Evolutionary conservation across 2,329 filamentous ascomycete genomes (phyloP).

Genomic region (Colletotrichum orchidophilum): DNA sequence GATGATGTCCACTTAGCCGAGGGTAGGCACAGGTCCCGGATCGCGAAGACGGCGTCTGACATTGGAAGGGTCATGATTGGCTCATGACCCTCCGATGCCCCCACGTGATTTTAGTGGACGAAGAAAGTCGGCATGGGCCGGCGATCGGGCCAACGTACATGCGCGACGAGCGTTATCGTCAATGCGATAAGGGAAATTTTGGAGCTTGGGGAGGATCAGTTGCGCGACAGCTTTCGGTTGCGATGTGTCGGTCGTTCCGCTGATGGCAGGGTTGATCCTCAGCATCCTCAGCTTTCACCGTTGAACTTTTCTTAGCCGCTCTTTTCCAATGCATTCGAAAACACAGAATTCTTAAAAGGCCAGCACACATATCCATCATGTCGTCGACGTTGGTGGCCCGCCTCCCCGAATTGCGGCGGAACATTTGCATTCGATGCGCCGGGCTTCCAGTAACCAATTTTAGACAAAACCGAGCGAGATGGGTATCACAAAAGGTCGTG

Average conservation of each 20-base stretch:
- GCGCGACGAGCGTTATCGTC: conserved; percentile 5
- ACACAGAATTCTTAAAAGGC: no score
- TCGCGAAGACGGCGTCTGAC: conserved; percentile 35
- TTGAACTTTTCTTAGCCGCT: not conserved
- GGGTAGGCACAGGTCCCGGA: conserved; percentile 43
- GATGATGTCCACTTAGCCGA: conserved; percentile 55
- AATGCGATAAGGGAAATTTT: conserved; percentile 32
- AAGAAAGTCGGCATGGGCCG: not conserved
- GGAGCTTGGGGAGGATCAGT: conserved; percentile 6
- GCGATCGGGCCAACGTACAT: conserved; percentile 16
- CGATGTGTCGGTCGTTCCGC: conserved; percentile 3
- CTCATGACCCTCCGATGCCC: conserved; percentile 25
- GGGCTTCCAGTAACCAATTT: conserved; percentile 9
- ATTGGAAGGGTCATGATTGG: conserved; percentile 58
- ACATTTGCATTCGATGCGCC: conserved; percentile 30
- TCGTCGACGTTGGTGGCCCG: conserved; percentile 27
- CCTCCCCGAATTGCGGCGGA: conserved; percentile 20
- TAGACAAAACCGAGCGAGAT: conserved; percentile 43
- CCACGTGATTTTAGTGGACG: conserved; percentile 29
- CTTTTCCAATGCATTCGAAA: conserved; percentile 12
- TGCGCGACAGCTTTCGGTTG: not conserved
- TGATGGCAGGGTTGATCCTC: not conserved
- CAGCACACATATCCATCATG: conserved; percentile 12
- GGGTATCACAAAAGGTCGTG: conserved; percentile 52
- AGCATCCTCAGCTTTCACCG: not conserved